Evolutionary conservation across 148 eudicot species (phyloP).

Genomic region (Pharnaceum exiguum): DNA sequence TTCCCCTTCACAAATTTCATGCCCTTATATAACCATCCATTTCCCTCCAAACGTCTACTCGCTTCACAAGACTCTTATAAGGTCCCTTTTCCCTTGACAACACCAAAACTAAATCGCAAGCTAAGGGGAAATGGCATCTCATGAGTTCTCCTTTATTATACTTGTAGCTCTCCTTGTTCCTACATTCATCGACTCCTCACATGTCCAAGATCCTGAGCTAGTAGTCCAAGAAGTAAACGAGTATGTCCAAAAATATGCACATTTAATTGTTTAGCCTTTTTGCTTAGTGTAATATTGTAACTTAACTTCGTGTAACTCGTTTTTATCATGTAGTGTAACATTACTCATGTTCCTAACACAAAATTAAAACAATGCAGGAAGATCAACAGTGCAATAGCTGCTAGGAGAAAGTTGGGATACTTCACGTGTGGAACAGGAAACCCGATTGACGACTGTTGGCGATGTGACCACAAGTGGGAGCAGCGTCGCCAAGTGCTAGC

Average conservation of each 20-base stretch:
- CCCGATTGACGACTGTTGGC: constrained; percentile 85
- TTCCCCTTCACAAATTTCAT: not conserved
- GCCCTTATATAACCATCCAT: constrained; percentile 3
- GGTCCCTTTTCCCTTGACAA: not conserved
- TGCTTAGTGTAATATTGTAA: not conserved
- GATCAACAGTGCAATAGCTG: constrained; percentile 31
- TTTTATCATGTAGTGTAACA: not conserved
- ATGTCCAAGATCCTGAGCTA: constrained; percentile 39
- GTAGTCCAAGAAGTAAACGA: constrained; percentile 53
- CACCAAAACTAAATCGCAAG: not conserved
- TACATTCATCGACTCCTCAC: constrained; percentile 13
- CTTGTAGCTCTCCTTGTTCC: constrained; percentile 4
- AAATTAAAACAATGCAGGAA: constrained; percentile 23
- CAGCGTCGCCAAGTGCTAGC: constrained; percentile 57
- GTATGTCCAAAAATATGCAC: constrained; percentile 20
- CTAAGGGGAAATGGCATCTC: constrained; percentile 19
- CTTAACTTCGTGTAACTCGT: not conserved
- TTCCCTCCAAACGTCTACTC: not conserved
- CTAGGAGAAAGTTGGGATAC: constrained; percentile 49
- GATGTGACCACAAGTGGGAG: constrained; percentile 60
- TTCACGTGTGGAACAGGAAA: constrained; percentile 67
- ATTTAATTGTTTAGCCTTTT: too few relatives aligned
- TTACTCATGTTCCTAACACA: not conserved
- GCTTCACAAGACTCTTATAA: not conserved
- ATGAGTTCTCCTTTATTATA: constrained; percentile 17